Percentiles rank a stretch among this genome's conserved stretches.
These are phyloP conservation scores for Suillus americanus DNA, from an alignment of 768 basidiomycete genomes.

Conservation along the genomic window DNA sequence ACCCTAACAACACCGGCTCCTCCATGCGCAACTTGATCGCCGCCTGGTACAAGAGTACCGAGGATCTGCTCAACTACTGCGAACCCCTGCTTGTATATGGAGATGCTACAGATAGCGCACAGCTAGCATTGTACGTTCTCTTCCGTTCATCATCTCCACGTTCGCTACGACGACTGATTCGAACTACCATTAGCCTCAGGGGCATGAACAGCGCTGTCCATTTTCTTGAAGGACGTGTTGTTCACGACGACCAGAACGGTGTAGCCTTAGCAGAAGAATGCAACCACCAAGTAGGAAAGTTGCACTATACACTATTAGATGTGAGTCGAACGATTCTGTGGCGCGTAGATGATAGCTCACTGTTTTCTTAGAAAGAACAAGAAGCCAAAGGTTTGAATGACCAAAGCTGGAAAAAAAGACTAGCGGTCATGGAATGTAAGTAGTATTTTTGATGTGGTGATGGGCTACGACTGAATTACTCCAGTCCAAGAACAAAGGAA, in stretches of 20 bases:
- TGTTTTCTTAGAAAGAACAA: background rate
- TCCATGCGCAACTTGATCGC: background rate
- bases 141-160: background rate
- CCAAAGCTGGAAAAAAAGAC: background rate
- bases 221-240: background rate
- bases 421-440: background rate
- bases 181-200: background rate
- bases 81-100: background rate
- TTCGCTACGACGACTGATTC: background rate
- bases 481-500: slow-evolving; percentile 2
- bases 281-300: background rate
- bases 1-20: background rate
- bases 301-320: background rate
- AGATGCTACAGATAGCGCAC: background rate
- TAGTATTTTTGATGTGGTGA: background rate
- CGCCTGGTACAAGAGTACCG: background rate
- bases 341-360: background rate
- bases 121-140: background rate
- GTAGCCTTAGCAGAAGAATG: background rate
- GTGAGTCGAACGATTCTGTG: background rate
- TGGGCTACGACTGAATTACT: background rate
- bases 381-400: background rate
- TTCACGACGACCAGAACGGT: background rate
- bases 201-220: background rate
- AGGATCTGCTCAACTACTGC: background rate